Evolutionary conservation across 1,139 yeast genomes (phyloP), one percentile per base, ranked within the genome.

Genomic region (Kluyveromyces sp.): DNA sequence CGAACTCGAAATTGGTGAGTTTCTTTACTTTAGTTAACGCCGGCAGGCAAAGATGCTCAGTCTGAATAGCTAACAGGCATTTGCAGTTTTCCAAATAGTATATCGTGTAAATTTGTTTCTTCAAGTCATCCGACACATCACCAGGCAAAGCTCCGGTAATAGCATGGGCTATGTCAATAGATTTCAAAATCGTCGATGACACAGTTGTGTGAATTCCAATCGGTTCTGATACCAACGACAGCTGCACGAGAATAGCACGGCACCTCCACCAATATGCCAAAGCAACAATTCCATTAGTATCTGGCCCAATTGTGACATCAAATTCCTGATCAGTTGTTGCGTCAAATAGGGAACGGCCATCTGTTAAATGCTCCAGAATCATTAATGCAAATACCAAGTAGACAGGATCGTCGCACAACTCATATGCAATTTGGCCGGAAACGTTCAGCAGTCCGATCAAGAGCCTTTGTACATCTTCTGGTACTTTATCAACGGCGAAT

Each of bases 211-310:
- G 67, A 17, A 61, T 58, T 9, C 72, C 71, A 0, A 82, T 73
- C 15, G 78, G 73, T 52, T 83, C 89, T 1, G 78, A 72, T 36
- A 79, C 65, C 13, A 83, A 60, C 0, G 87, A 76, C 42, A 73
- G 65, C 48, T 81, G 88, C 0, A 76, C 73, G 55, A 80, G 79
- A 34, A 82, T 61, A 2, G 79, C 76, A 61, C 94, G 73, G 4
- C 80, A 66, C 58, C 83, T 73, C 92, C 92, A 83, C 89, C 92
- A 83, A 41, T 67, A 67, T 2, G 73, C 63, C 2, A 80, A 67
- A 1, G 83, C 82, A 11, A 54, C 49, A 1, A 73, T 50, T 12
- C 55, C 46, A n/a, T 53, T 39, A 3, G 46, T 58, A 35, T 42
- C 67, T 47, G 44, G 53, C 2, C 50, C 34, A 44, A 46, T 51